Conservation (phyloP, 805 yeast species). For the Barnettozyma siamensis region DNA sequence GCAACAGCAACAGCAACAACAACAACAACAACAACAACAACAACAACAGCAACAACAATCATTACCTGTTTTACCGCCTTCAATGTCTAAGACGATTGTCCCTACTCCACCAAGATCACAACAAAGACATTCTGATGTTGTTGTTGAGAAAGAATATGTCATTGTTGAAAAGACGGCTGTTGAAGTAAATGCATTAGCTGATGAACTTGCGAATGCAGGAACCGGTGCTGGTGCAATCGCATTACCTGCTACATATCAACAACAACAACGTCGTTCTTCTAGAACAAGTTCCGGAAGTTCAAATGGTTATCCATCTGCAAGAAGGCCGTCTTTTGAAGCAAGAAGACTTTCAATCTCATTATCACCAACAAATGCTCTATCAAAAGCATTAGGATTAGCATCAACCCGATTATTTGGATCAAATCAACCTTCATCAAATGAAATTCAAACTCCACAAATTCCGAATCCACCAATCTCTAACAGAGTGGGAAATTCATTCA, state of each 20-base stretch:
- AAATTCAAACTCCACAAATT: conserved; percentile 9
- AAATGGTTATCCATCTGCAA: conserved; percentile 27
- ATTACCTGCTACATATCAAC: conserved; percentile 18
- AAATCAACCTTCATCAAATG: conserved; percentile 16
- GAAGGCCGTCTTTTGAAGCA: conserved; percentile 50
- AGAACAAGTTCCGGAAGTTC: conserved; percentile 44
- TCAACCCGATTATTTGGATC: conserved; percentile 79
- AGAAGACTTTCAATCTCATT: conserved; percentile 61
- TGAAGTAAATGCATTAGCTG: conserved; percentile 93
- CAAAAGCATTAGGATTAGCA: conserved; percentile 82
- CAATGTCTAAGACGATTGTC: no score
- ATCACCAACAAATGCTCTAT: conserved; percentile 80
- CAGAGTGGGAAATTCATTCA: conserved; percentile 4
- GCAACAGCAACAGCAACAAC: conserved; percentile 6
- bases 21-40: neutral
- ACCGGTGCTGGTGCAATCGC: conserved; percentile 43
- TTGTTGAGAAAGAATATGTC: conserved; percentile 80
- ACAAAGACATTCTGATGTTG: conserved; percentile 38
- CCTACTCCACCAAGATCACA: neutral
- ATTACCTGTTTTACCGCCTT: no score
- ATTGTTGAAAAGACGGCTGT: conserved; percentile 93
- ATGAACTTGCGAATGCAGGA: conserved; percentile 70
- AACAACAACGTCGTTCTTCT: conserved; percentile 32
- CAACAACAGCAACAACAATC: neutral
- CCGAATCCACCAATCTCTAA: conserved; percentile 9